Evolutionary conservation across 1,139 yeast species (phyloP).

Genomic region (Geotrichum siamense): DNA sequence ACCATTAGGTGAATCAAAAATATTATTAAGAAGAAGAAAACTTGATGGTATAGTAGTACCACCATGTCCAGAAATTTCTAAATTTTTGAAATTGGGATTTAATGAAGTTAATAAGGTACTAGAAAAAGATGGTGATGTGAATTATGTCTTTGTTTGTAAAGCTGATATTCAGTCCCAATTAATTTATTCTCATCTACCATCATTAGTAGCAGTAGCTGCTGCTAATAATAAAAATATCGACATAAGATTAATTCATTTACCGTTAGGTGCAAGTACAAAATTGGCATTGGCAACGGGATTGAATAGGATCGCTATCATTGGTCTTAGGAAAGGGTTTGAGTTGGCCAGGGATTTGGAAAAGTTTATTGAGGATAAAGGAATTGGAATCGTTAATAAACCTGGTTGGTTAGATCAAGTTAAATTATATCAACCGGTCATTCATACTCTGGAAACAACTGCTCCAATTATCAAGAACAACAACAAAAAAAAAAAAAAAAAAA

Average conservation of each 20-base stretch:
- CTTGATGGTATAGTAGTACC: neutral
- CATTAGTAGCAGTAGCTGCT: constrained; percentile 10
- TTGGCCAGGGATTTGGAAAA: constrained; percentile 5
- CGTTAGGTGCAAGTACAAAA: constrained; percentile 7
- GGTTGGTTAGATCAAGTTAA: constrained; percentile 15
- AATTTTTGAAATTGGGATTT: constrained; percentile 9
- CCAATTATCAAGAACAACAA: constrained; percentile 8
- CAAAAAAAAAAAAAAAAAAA: neutral
- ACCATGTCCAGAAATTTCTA: constrained; percentile 10
- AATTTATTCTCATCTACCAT: constrained; percentile 13
- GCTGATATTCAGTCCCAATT: constrained; percentile 13
- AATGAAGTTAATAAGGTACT: constrained; percentile 9
- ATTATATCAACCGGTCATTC: constrained; percentile 8
- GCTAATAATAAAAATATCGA: neutral
- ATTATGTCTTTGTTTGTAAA: constrained; percentile 14
- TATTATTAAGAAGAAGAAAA: neutral
- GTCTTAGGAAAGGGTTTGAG: constrained; percentile 4
- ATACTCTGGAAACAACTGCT: constrained; percentile 11
- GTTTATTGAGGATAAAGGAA: neutral
- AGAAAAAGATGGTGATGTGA: constrained; percentile 4
- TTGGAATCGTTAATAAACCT: constrained; percentile 8
- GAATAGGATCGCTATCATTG: constrained; percentile 9
- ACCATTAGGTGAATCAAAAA: constrained; percentile 4
- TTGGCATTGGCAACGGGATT: constrained; percentile 8
- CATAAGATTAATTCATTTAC: constrained; percentile 14